Evolutionary conservation across 768 basidiomycete species (phyloP).

Genomic region (Lentinula lateritia): DNA sequence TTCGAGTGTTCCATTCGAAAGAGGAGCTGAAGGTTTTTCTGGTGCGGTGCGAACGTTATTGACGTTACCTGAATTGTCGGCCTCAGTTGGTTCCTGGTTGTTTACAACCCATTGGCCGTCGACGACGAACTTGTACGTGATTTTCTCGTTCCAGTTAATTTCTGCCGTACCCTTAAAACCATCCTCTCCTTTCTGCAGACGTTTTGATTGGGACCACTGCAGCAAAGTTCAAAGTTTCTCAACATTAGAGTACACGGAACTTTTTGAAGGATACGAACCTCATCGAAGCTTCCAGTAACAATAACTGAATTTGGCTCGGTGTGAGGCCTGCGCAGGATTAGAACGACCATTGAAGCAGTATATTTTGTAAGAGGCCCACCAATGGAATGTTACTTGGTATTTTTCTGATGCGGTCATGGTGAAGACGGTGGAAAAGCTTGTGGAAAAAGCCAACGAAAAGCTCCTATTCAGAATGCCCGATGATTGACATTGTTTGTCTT

Average conservation of each 20-base stretch:
- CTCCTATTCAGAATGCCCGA: not conserved
- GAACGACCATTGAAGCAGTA: slow-evolving; percentile 5
- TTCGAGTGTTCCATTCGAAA: slow-evolving; percentile 6
- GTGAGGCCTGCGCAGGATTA: slow-evolving; percentile 45
- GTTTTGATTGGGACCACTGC: slow-evolving; percentile 59
- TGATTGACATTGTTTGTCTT: not conserved
- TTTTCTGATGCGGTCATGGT: not conserved
- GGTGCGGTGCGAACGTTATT: slow-evolving; percentile 67
- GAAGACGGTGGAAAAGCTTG: not conserved
- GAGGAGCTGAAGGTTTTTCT: slow-evolving; percentile 26
- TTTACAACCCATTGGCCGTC: slow-evolving; percentile 62
- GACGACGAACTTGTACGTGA: slow-evolving; percentile 77
- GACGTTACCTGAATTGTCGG: slow-evolving; percentile 56
- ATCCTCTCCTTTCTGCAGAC: slow-evolving; percentile 42
- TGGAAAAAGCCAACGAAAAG: not conserved
- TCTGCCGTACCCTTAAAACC: slow-evolving; percentile 52
- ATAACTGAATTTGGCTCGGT: slow-evolving; percentile 51
- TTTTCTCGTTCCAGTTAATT: slow-evolving; percentile 58
- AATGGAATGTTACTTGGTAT: not conserved
- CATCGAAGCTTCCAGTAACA: slow-evolving; percentile 75
- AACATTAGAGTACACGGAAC: not conserved
- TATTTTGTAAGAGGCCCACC: not conserved
- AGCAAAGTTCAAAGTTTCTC: slow-evolving; percentile 6
- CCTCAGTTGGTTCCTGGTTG: slow-evolving; percentile 52
- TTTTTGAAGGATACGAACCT: slow-evolving; percentile 38